phyloP scores from a whole-genome alignment of 305 asterid species.

The Euphrasia arctica region DNA sequence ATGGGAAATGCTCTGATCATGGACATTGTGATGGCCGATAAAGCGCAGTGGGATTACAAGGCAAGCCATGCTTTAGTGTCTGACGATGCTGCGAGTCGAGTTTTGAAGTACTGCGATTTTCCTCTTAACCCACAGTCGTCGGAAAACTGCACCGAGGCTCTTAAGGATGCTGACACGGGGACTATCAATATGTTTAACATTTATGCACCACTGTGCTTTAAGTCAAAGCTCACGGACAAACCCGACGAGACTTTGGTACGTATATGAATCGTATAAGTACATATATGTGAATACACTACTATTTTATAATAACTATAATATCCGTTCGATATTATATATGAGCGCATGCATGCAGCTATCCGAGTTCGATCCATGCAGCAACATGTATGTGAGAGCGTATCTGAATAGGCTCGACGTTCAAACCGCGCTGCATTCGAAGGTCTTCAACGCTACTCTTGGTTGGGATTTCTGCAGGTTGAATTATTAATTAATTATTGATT shows the following conservation, averaged over 20 bases:
- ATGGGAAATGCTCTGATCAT: slow-evolving; percentile 60
- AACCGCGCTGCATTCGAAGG: slow-evolving; percentile 74
- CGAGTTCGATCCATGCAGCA: slow-evolving; percentile 63
- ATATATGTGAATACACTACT: too few species aligned
- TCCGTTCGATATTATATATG: not conserved
- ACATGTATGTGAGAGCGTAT: slow-evolving; percentile 51
- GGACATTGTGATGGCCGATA: slow-evolving; percentile 43
- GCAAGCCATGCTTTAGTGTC: slow-evolving; percentile 60
- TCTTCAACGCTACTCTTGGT: slow-evolving; percentile 41
- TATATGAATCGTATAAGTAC: not conserved
- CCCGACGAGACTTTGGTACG: slow-evolving; percentile 42
- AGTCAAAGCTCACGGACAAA: slow-evolving; percentile 32
- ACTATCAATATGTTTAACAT: slow-evolving; percentile 45
- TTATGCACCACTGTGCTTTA: slow-evolving; percentile 48
- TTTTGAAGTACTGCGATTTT: slow-evolving; percentile 45
- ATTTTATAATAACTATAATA: not conserved
- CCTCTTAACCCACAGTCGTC: slow-evolving; percentile 34
- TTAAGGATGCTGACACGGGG: slow-evolving; percentile 18
- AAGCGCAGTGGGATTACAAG: slow-evolving; percentile 59
- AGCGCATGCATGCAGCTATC: not conserved
- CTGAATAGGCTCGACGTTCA: slow-evolving; percentile 67
- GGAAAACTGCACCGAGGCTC: slow-evolving; percentile 36
- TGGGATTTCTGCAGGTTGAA: slow-evolving; percentile 74
- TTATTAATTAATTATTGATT: not conserved
- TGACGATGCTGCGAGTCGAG: slow-evolving; percentile 28